Evolutionary conservation across 345 rosid genomes (phyloP), one percentile per base, ranked within the genome.

Genomic region (Brassica nigra): DNA sequence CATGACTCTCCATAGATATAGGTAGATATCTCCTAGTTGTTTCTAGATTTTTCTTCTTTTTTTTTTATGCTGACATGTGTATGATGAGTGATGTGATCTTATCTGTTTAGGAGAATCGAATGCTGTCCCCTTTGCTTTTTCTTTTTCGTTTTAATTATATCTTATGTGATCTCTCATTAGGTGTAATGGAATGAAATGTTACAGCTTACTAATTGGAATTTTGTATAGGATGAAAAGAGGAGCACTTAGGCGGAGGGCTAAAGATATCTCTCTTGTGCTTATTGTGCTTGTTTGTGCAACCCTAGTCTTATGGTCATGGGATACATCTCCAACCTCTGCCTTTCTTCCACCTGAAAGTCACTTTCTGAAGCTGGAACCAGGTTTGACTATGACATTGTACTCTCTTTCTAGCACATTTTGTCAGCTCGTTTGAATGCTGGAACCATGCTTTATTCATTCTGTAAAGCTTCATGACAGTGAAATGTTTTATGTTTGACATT

Each of bases 141-240:
- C 0, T 36, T 37, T 7, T 37, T 37, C 42, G 42, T 34, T 34
- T 34, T 3, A 6, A 8, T 58, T 2, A 8, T 58, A 1, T 49
- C 28, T 15, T 37, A 6, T 58, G 30, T 63, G 5, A 64, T 37
- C 20, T 69, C 27, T 42, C 47, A 27, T 70, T 27, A n/a, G 37
- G 20, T 55, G n/a, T 58, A 58, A 33, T 33, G 29, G 42, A 74
- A 61, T 77, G 80, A 62, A 72, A 59, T 16, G 54, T 62, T 29
- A 69, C 62, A 52, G 31, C 62, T 83, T 23, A 15, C 39, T 30
- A 36, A 8, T 49, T 67, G 74, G 34, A 20, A 68, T 77, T 52
- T 52, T 33, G 42, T 62, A 30, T 64, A 88, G 86, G 84, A 92
- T 92, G 97, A 90, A 89, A 85, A 86, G 88, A 80, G 86, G 86